Evolutionary conservation across 139 green algal species (phyloP), one percentile per base, ranked within the genome.

Genomic region (Zygnema circumcarinatum): DNA sequence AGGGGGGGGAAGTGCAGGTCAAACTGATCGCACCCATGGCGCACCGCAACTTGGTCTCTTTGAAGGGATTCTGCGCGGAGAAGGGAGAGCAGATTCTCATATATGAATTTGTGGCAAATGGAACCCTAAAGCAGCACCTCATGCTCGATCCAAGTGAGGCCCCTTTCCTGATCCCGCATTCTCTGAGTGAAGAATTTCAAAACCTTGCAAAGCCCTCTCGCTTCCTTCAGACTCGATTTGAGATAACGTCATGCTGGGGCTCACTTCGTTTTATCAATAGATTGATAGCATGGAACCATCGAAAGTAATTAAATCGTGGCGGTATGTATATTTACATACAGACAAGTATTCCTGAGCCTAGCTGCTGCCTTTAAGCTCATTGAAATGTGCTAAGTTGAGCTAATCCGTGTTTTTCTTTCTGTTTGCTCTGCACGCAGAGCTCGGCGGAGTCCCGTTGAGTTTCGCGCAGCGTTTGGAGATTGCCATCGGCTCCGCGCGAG

Each of bases 391-490:
- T n/a, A n/a, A n/a, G n/a, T n/a, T n/a, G n/a, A n/a, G 16, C 16
- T 62, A 16, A 62, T 62, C 16, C 47, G 16, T 62, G 7, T 62
- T 62, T 7, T 62, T 16, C 7, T 62, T 62, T 62, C 7, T 62
- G 47, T 62, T 25, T 62, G 7, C 16, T 62, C 7, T 16, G 16
- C 16, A 7, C 47, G 47, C 16, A 62, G 47, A 16, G 7, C 7
- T 16, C 7, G 47, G 47, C 47, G 47, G 47, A 7, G 47, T 62
- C 16, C 69, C 69, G 69, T 11, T 78, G 3, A 78, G 69, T 47
- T 78, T 41, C 38, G 38, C 38, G 38, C 36, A 78, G 39, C 76
- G 76, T 73, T 52, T 84, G 76, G 76, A 84, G 56, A 84, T 84
- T 16, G 53, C 38, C 56, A 81, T 84, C 35, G 76, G 76, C 7